These are phyloP conservation scores for Ophiocordyceps camponoti-saundersi DNA, from an alignment of 2,329 filamentous ascomycete species.

Conservation along the genomic window DNA sequence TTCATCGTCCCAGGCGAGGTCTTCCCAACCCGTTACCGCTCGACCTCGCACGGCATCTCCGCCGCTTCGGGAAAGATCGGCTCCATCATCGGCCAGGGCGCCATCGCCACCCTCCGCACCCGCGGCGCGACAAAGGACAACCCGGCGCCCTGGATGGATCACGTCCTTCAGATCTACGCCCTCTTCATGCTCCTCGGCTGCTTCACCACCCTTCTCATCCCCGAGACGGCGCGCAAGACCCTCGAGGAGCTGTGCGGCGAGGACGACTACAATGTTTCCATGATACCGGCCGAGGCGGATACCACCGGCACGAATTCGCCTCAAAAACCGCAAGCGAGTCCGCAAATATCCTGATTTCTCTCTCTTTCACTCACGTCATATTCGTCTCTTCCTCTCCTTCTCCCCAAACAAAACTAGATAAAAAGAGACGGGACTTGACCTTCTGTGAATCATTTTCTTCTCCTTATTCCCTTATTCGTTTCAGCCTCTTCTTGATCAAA, in stretches of 20 bases:
- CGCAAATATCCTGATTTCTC: background rate
- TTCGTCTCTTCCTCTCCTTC: too few species aligned
- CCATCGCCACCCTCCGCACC: constrained; percentile 36
- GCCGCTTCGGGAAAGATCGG: constrained; percentile 38
- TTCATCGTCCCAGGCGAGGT: constrained; percentile 40
- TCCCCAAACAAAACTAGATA: background rate
- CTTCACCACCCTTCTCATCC: constrained; percentile 52
- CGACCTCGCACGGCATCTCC: constrained; percentile 39
- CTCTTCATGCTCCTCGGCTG: constrained; percentile 62
- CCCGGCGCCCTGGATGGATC: constrained; percentile 50
- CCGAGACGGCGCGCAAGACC: constrained; percentile 59
- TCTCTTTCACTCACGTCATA: background rate
- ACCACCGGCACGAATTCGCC: background rate
- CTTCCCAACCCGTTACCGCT: constrained; percentile 39
- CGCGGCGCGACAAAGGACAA: constrained; percentile 21
- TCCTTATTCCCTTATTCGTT: too few species aligned
- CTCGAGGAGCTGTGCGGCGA: constrained; percentile 42
- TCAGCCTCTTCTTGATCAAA: too few species aligned
- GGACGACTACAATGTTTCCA: constrained; percentile 12
- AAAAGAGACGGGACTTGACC: background rate
- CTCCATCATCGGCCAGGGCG: constrained; percentile 38
- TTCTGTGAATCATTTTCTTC: too few species aligned
- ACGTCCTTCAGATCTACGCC: constrained; percentile 59
- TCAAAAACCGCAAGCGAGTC: background rate
- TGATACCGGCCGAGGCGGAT: background rate